Base-by-base conservation (phyloP, 2,329 filamentous ascomycete genomes). In the Fusarium brachygibbosum region DNA sequence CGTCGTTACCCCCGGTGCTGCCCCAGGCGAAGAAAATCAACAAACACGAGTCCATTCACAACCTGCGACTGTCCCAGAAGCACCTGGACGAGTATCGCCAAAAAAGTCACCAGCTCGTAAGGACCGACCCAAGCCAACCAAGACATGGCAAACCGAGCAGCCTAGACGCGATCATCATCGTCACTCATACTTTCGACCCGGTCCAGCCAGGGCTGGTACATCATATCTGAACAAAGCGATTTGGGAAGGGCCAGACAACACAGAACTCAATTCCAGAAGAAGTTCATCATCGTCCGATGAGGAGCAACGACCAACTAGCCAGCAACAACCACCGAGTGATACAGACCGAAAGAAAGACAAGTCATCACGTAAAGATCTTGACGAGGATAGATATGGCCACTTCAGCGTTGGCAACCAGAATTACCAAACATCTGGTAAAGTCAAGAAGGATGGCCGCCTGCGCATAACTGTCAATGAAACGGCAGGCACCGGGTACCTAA, bases 381-480 rank as follows among this genome's bases (percentile, higher is more conserved):
- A 77, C 11, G 74, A 76, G 6, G 68, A 74, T 38, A 70, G 58
- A 40, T 72, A 70, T 35, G 48, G 66, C 14, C 65, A 58, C 12
- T 90, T 93, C 76, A 82, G 82, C 38, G 82, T 93, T 19, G 84
- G 83, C 7, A 91, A 93, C 70, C 85, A 91, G 5, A 81, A 90
- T 50, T 91, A 89, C 77, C 83, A 82, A 21, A 91, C 88, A 2
- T 88, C 84, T 66, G 90, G 90, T 25, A 88, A 83, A 66, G 85
- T 93, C 2, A 91, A 88, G 76, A 84, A 82, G 46, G 91, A 94
- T 76, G 92, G 92, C 0, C 85, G 92, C 23, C 79, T 94, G 49
- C 88, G 88, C 65, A 92, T 94, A 65, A 91, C 89, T 6, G 84
- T 94, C 73, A 90, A 90, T 54, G 91, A 94, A 75, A 90, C 87